These are phyloP conservation scores for Pseudevernia furfuracea DNA, from an alignment of 495 filamentous ascomycete genomes.

Conservation along the genomic window DNA sequence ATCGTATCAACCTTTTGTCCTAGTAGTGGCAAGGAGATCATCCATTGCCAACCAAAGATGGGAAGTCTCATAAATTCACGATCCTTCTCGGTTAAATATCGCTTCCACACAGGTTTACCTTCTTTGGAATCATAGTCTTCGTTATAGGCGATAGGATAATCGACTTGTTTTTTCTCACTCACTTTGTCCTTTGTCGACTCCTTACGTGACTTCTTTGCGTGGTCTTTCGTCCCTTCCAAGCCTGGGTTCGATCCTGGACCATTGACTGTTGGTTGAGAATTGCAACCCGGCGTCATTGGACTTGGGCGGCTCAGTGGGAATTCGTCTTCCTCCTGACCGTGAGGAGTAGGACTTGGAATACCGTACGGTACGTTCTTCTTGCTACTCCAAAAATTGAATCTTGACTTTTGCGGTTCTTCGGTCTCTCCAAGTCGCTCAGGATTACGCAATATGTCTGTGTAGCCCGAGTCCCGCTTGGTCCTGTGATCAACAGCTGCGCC, in stretches of 20 bases:
- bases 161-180: constrained; percentile 34
- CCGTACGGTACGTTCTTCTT: constrained; percentile 21
- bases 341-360: constrained; percentile 39
- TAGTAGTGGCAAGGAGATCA: constrained; percentile 70
- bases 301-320: constrained; percentile 32
- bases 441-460: constrained; percentile 7
- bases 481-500: constrained; percentile 5
- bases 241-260: constrained; percentile 18
- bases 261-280: constrained; percentile 22
- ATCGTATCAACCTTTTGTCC: constrained; percentile 94
- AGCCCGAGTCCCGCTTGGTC: constrained; percentile 2
- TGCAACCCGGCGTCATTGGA: constrained; percentile 20
- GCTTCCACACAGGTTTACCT: constrained; percentile 70
- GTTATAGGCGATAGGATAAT: constrained; percentile 68
- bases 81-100: constrained; percentile 71
- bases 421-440: constrained; percentile 12
- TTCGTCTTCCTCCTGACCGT: constrained; percentile 37
- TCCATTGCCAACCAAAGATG: constrained; percentile 70
- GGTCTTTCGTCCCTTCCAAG: constrained; percentile 15
- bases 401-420: constrained; percentile 26
- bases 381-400: constrained; percentile 41
- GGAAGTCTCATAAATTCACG: constrained; percentile 81
- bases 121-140: constrained; percentile 54
- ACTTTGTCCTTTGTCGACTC: constrained; percentile 29
- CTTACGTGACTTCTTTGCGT: constrained; percentile 15